Conservation (phyloP, 331 rosid genomes). For the Rhamnella rubrinervis region DNA sequence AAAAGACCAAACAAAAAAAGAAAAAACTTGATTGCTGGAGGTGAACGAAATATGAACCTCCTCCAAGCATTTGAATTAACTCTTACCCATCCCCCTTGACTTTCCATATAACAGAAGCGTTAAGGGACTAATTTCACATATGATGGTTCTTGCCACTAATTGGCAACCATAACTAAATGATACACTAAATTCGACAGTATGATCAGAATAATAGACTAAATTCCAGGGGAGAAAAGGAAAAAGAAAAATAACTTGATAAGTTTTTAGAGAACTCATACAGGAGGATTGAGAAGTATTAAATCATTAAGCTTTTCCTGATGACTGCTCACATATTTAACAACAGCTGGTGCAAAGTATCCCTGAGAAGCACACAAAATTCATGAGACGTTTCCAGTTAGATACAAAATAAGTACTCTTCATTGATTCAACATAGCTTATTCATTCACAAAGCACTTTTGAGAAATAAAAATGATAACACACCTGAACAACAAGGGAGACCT, state of each 20-base stretch:
- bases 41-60: too few species aligned
- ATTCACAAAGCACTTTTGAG: not conserved
- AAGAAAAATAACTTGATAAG: constrained; percentile 9
- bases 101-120: too few species aligned
- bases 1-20: too few species aligned
- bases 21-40: too few species aligned
- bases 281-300: constrained; percentile 78
- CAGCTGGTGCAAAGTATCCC: constrained; percentile 87
- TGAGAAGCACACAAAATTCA: constrained; percentile 33
- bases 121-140: too few species aligned
- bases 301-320: constrained; percentile 65
- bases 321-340: constrained; percentile 65
- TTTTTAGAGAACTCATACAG: constrained; percentile 43
- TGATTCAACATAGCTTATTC: constrained; percentile 14
- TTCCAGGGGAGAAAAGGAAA: not conserved
- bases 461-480: constrained; percentile 25
- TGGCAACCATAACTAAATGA: not conserved
- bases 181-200: not conserved
- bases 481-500: constrained; percentile 86
- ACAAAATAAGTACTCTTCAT: constrained; percentile 6
- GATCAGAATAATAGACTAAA: not conserved
- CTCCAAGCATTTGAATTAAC: too few species aligned
- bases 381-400: constrained; percentile 8
- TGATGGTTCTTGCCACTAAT: too few species aligned
- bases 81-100: too few species aligned